A percentile compares a stretch with the other conserved stretches of the same genome.
Conservation (phyloP, 495 filamentous ascomycete species). For the Podospora conica region DNA sequence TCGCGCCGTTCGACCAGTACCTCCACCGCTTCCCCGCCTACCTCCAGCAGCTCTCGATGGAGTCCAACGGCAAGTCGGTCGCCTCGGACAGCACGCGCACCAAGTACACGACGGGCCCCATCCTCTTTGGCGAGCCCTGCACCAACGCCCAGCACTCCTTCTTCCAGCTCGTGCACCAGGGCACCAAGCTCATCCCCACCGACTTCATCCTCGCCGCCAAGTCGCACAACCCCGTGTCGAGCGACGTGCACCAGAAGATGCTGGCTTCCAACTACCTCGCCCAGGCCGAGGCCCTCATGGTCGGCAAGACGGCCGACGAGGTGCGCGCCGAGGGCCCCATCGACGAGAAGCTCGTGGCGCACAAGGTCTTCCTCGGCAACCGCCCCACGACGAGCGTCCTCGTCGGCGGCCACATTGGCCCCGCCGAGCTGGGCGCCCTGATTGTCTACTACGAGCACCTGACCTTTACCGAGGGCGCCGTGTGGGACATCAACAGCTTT, state of each 20-base stretch:
- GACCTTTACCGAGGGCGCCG: slow-evolving; percentile 93
- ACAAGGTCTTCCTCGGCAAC: slow-evolving; percentile 99
- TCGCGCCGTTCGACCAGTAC: slow-evolving; percentile 98
- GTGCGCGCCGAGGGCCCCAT: slow-evolving; percentile 79
- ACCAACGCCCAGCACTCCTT: slow-evolving; percentile 99
- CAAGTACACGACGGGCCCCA: slow-evolving; percentile 90
- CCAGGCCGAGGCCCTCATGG: slow-evolving; percentile 96
- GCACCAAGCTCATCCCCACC: slow-evolving; percentile 95
- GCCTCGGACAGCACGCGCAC: slow-evolving; percentile 85
- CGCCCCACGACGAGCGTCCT: slow-evolving; percentile 92
- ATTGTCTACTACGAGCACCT: slow-evolving; percentile 99
- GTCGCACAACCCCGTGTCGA: slow-evolving; percentile 90
- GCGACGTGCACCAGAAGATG: slow-evolving; percentile 97
- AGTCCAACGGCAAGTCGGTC: slow-evolving; percentile 98
- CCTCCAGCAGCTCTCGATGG: slow-evolving; percentile 98
- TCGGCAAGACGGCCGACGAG: slow-evolving; percentile 87
- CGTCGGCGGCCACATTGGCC: slow-evolving; percentile 83
- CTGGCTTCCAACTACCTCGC: slow-evolving; percentile 97
- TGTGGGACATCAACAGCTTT: slow-evolving; percentile 99
- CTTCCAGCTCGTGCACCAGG: slow-evolving; percentile 98
- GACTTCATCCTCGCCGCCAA: slow-evolving; percentile 96
- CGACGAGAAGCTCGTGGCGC: slow-evolving; percentile 75
- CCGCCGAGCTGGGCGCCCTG: slow-evolving; percentile 83
- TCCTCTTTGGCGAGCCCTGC: slow-evolving; percentile 95
- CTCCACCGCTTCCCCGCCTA: slow-evolving; percentile 98